These are phyloP conservation scores for Cucumis melo DNA, from an alignment of 306 rosid genomes.

Conservation along the genomic window DNA sequence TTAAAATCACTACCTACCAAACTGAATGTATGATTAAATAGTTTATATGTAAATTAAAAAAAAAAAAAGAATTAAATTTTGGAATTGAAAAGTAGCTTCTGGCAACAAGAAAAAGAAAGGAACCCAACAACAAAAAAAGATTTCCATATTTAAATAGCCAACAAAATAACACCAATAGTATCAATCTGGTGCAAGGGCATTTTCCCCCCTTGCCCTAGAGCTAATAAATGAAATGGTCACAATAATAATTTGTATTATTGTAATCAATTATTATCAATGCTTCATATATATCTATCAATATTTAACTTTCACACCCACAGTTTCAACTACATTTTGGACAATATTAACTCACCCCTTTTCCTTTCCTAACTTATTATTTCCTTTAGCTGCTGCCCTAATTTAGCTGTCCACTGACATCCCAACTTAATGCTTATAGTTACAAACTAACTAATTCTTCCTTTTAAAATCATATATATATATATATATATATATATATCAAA, in stretches of 20 bases:
- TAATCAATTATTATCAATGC: neutral
- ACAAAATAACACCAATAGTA: too few species aligned
- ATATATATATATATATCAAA: too few species aligned
- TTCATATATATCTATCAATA: neutral
- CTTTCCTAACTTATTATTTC: neutral
- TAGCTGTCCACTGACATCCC: neutral
- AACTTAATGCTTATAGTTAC: neutral
- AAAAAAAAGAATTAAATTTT: too few species aligned
- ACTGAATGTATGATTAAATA: too few species aligned
- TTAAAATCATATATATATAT: too few species aligned
- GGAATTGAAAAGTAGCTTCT: too few species aligned
- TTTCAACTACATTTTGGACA: neutral
- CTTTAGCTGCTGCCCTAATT: neutral
- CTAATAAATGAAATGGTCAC: neutral
- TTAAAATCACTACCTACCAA: too few species aligned
- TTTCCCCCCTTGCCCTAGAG: neutral
- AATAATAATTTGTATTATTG: conserved; percentile 4
- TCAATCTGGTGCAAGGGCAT: neutral
- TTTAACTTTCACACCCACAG: neutral
- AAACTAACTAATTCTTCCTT: too few species aligned
- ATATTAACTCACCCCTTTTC: neutral
- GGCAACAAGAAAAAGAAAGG: too few species aligned
- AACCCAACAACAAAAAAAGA: too few species aligned
- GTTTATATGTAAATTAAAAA: too few species aligned
- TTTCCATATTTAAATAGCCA: too few species aligned